These are phyloP conservation scores for Cardamine chenopodiifolia DNA, from an alignment of 345 rosid genomes.

Conservation along the genomic window DNA sequence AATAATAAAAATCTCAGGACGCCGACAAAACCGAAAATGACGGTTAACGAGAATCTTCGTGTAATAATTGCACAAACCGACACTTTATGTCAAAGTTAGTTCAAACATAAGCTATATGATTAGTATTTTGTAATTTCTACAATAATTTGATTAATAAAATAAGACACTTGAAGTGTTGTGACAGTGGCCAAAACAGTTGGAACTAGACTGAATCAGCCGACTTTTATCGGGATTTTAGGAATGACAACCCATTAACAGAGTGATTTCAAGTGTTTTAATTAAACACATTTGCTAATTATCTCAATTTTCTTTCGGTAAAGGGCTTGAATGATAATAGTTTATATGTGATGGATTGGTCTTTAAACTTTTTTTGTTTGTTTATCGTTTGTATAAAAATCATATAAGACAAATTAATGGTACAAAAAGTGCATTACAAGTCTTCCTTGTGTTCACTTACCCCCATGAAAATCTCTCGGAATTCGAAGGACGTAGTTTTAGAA, in stretches of 20 bases:
- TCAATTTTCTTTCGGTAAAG: background rate
- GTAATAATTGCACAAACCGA: constrained; percentile 45
- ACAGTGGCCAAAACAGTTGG: constrained; percentile 33
- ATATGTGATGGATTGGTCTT: background rate
- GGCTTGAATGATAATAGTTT: background rate
- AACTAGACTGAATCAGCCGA: constrained; percentile 45
- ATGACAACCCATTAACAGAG: constrained; percentile 44
- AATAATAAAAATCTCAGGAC: constrained; percentile 27
- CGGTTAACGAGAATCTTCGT: constrained; percentile 45
- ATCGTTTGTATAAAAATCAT: background rate
- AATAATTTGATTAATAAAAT: constrained; percentile 14
- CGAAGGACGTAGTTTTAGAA: constrained; percentile 11
- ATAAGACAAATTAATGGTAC: constrained; percentile 23
- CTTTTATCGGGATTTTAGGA: constrained; percentile 43
- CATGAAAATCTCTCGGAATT: constrained; percentile 41
- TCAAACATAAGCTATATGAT: constrained; percentile 44
- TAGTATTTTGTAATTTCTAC: constrained; percentile 6
- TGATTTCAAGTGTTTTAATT: constrained; percentile 20
- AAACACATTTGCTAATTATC: constrained; percentile 39
- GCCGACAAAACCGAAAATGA: constrained; percentile 48
- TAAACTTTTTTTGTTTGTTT: background rate
- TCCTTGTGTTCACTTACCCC: constrained; percentile 17
- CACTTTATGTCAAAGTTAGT: constrained; percentile 43
- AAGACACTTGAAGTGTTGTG: constrained; percentile 36
- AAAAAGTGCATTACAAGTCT: constrained; percentile 35